Base-by-base conservation (phyloP, 345 rosid genomes). In the Limnanthes douglasii region DNA sequence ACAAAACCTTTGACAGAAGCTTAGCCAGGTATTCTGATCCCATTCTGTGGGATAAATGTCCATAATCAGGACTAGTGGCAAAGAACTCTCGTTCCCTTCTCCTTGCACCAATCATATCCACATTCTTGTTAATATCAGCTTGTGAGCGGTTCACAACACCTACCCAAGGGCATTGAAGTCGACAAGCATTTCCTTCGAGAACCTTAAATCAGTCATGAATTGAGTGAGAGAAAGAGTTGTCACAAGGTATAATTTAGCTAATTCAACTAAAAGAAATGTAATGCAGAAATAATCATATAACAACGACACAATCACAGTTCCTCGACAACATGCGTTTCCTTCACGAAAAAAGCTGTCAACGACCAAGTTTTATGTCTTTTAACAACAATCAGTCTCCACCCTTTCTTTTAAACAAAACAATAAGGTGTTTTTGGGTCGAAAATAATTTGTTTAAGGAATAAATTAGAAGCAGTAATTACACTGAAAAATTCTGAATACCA, bases 11-110 rank as follows among this genome's bases (percentile, higher is more conserved):
- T 0, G 90, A 78, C 13, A 78, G 66, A 58, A 78, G 84, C 35
- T 69, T 74, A n/a, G 84, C 85, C 4, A 78, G 92, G 58, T 70
- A 74, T 45, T 71, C 84, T 24, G 84, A 72, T 17, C 84, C 81
- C 92, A 79, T 79, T 60, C 56, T 69, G 52, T 68, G 47, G 3
- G 73, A 56, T 43, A 79, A 40, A 55, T 75, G 85, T 35, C 81
- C 62, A 54, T 75, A 79, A 48, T 79, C 81, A 8, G 71, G 73
- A 35, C 75, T 79, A 13, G 65, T 59, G 50, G 70, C 70, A 64
- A 79, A 74, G 48, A 66, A 74, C 31, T 74, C 84, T 1, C 60
- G 57, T 62, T 75, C 92, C 63, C 59, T 79, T 13, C 65, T 53
- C 31, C 77, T 65, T 28, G 92, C 85, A 51, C 64, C 72, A 50